Conservation (phyloP, 768 basidiomycete genomes). For the Clitopilus passeckerianus region DNA sequence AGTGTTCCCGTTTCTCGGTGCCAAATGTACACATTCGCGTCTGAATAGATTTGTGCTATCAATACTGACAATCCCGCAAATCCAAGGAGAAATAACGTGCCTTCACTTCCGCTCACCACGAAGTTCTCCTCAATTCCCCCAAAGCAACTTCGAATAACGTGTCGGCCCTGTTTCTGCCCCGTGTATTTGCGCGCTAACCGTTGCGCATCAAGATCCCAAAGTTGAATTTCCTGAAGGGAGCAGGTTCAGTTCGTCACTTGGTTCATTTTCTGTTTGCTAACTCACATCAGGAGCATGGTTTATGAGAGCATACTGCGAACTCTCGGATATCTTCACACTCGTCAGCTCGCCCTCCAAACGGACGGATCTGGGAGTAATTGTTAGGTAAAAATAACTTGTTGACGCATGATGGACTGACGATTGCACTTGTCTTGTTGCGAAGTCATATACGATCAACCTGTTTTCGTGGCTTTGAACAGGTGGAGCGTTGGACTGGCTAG, state of each 20-base stretch:
- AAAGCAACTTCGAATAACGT: conserved; percentile 91
- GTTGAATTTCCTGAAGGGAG: conserved; percentile 70
- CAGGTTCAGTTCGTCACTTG: conserved; percentile 10
- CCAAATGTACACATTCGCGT: conserved; percentile 94
- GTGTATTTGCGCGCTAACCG: conserved; percentile 75
- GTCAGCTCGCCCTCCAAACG: conserved; percentile 77
- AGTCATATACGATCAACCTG: conserved; percentile 73
- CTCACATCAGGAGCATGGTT: conserved; percentile 86
- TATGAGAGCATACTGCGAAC: conserved; percentile 84
- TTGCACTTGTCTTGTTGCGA: conserved; percentile 62
- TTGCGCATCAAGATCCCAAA: conserved; percentile 75
- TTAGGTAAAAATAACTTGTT: conserved; percentile 5
- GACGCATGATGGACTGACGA: conserved; percentile 43
- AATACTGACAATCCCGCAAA: conserved; percentile 7
- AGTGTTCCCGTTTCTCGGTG: conserved; percentile 79
- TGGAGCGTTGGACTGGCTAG: conserved; percentile 8
- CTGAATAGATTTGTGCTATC: conserved; percentile 34
- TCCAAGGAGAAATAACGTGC: conserved; percentile 33
- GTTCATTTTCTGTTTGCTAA: conserved; percentile 6
- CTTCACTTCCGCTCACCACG: conserved; percentile 93
- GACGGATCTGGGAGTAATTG: conserved; percentile 42
- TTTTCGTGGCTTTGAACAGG: conserved; percentile 25
- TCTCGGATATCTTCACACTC: conserved; percentile 79
- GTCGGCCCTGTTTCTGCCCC: conserved; percentile 79
- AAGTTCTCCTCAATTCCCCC: conserved; percentile 88